Evolutionary conservation across 352 stramenopile genomes (phyloP).

Genomic region (Plasmopara muralis): DNA sequence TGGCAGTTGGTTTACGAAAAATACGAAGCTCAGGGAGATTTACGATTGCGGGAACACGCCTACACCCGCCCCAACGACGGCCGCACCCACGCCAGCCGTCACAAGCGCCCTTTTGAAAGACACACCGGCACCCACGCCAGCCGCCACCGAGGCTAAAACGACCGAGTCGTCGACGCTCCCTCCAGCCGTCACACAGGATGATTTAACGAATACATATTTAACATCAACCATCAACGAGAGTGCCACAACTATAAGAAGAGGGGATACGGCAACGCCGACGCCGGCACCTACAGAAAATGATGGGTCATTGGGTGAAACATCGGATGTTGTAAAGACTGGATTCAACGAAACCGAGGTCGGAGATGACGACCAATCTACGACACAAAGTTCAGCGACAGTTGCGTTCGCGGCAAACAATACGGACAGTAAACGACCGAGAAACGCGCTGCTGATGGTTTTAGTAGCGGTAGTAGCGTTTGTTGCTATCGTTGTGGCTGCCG

Average conservation of each 20-base stretch:
- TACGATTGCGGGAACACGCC: constrained; percentile 21
- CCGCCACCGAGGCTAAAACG: constrained; percentile 6
- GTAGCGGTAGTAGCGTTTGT: constrained; percentile 16
- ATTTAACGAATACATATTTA: not conserved
- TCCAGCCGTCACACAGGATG: not conserved
- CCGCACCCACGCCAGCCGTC: constrained; percentile 11
- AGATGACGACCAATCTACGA: constrained; percentile 9
- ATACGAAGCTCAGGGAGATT: constrained; percentile 19
- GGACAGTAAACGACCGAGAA: constrained; percentile 5
- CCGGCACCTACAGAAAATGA: not conserved
- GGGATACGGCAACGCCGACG: constrained; percentile 6
- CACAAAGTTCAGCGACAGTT: constrained; percentile 1
- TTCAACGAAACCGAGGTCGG: constrained; percentile 7
- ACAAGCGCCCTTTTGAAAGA: not conserved
- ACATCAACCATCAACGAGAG: constrained; percentile 2
- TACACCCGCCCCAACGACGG: constrained; percentile 23
- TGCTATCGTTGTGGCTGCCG: constrained; percentile 14
- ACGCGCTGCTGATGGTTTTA: constrained; percentile 11
- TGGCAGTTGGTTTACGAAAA: constrained; percentile 30
- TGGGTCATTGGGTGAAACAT: constrained; percentile 10
- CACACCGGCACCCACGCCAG: constrained; percentile 12
- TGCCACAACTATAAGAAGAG: constrained; percentile 3
- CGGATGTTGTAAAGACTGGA: constrained; percentile 1
- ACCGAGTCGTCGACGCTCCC: constrained; percentile 5
- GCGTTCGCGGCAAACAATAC: constrained; percentile 10